Base-by-base conservation (phyloP, 768 basidiomycete genomes). In the Lentinula aciculospora region DNA sequence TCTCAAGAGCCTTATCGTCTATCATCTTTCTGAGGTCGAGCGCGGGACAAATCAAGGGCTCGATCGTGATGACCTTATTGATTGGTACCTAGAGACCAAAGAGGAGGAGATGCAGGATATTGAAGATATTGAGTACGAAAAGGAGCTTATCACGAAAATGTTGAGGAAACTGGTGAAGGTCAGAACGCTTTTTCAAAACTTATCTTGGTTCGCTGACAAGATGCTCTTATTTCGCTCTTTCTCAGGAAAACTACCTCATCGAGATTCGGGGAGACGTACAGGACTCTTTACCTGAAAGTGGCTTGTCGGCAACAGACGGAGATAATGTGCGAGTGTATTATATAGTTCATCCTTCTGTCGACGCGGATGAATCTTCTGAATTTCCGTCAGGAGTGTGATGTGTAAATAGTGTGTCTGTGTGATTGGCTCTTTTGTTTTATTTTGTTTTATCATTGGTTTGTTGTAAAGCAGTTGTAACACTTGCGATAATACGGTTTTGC, bases 51-150 rank as follows among this genome's bases (percentile, higher is more conserved):
- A 87, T 19, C 77, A 72, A 53, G 95, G 95, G 2, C 73, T 96
- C 39, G 90, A 94, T 65, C 81, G 88, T 45, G 94, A 96, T 63
- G 95, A 97, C 64, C 79, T 99, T 56, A 89, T 96, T 61, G 93
- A 96, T 68, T 96, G 94, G 95, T 98, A 98, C 68, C 81, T 98
- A 56, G 97, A 99, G 74, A 72, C 82, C 62, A 89, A 85, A 69
- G 97, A 99, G 70, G 75, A 78, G 8, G 89, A 94, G 61, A 74
- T 98, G 37, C 82, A 87, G 61, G 86, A 88, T 53, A 80, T 93
- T 4, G 93, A 94, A 55, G 87, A 95, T 65, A 73, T 97, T 17
- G 94, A 98, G 64, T 88, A 89, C 63, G 91, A 98, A 72, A 87
- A 87, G 65, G 92, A 94, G 69, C 77, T 99, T 50, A 83, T 98